phyloP scores from a whole-genome alignment of 2,329 filamentous ascomycete genomes.

The Colletotrichum sp. region DNA sequence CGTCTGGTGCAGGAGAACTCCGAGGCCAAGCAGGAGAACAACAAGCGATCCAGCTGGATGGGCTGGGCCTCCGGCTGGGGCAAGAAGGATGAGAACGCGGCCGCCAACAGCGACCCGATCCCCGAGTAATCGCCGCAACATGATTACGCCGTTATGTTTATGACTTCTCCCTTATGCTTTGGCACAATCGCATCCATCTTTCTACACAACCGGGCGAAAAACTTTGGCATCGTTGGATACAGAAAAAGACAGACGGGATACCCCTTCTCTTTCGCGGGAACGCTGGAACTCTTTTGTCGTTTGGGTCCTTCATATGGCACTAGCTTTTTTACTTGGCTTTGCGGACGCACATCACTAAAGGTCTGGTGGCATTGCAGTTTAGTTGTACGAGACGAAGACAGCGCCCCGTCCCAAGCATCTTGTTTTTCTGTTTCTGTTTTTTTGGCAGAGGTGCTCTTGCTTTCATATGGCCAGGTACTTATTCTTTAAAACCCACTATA shows the following conservation, averaged over 20 bases:
- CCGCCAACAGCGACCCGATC: constrained; percentile 11
- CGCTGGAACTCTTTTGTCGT: neutral
- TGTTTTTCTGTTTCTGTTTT: neutral
- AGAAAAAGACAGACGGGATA: constrained; percentile 7
- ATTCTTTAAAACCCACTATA: neutral
- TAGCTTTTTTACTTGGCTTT: neutral
- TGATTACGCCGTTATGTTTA: constrained; percentile 19
- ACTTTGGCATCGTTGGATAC: constrained; percentile 8
- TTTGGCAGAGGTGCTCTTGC: neutral
- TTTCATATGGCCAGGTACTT: neutral
- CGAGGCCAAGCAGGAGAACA: constrained; percentile 50
- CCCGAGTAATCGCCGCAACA: constrained; percentile 19
- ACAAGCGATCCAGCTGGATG: constrained; percentile 71
- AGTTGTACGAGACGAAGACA: neutral
- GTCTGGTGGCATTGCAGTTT: neutral
- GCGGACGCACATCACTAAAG: neutral
- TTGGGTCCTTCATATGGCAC: neutral
- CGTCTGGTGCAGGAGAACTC: constrained; percentile 83
- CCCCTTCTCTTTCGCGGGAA: neutral
- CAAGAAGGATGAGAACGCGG: constrained; percentile 54
- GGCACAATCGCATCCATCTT: constrained; percentile 1
- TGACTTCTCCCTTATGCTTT: constrained; percentile 8
- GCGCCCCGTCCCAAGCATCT: neutral
- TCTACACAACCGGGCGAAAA: neutral
- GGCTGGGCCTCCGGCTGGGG: constrained; percentile 58